A percentile compares a stretch with the other conserved stretches of the same genome.
Evolutionary conservation across 1,284 basidiomycete species (phyloP).

Genomic region (Pseudozyma sp.): DNA sequence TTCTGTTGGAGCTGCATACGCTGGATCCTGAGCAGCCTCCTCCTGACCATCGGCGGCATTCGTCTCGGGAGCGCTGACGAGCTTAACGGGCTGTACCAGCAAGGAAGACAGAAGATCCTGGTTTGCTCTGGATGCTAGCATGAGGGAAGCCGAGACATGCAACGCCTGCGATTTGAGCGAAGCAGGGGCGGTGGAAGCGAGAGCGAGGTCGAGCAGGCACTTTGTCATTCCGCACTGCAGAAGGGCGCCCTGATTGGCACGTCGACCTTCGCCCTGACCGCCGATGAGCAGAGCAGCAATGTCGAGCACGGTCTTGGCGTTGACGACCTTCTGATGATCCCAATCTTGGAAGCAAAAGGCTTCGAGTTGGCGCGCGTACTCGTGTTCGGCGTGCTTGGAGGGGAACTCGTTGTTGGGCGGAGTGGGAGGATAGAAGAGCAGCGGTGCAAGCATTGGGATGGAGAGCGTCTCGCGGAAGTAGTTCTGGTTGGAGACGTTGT

Average conservation of each 20-base stretch:
- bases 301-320: conserved; percentile 81
- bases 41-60: conserved; percentile 16
- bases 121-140: conserved; percentile 67
- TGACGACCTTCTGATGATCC: conserved; percentile 87
- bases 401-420: conserved; percentile 53
- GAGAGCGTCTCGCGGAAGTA: conserved; percentile 94
- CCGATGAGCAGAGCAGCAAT: conserved; percentile 77
- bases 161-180: conserved; percentile 79
- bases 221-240: conserved; percentile 77
- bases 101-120: conserved; percentile 71
- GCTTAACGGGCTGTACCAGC: conserved; percentile 53
- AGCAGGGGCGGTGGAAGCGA: conserved; percentile 91
- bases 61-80: conserved; percentile 16
- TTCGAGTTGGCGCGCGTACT: conserved; percentile 74
- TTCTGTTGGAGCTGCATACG: conserved; percentile 9
- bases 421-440: conserved; percentile 84
- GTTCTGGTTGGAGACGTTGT: conserved; percentile 96
- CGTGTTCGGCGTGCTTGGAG: conserved; percentile 73
- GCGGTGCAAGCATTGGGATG: conserved; percentile 81
- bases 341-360: conserved; percentile 96
- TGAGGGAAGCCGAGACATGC: conserved; percentile 74
- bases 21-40: conserved; percentile 8
- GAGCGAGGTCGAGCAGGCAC: conserved; percentile 85
- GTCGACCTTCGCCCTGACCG: conserved; percentile 69
- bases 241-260: conserved; percentile 74